Conservation (phyloP, 2,329 filamentous ascomycete species). For the Rhinocladiella mackenziei region DNA sequence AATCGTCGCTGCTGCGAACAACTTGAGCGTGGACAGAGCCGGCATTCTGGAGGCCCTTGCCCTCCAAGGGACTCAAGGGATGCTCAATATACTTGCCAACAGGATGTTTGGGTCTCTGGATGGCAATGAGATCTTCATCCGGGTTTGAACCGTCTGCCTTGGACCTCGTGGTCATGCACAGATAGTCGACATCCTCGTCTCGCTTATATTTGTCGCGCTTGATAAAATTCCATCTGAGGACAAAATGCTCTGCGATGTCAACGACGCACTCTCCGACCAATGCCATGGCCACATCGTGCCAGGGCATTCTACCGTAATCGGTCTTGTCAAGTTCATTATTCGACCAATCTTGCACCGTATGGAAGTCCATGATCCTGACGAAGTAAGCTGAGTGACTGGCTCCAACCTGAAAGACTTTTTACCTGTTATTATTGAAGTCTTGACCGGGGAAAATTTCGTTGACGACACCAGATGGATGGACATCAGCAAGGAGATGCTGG, state of each 20-base stretch:
- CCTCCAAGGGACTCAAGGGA: slow-evolving; percentile 65
- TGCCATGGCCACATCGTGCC: slow-evolving; percentile 94
- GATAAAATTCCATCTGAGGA: slow-evolving; percentile 91
- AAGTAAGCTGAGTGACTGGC: neutral
- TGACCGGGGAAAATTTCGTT: slow-evolving; percentile 92
- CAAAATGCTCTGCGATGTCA: slow-evolving; percentile 93
- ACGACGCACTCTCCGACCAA: slow-evolving; percentile 85
- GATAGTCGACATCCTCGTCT: slow-evolving; percentile 76
- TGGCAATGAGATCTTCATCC: slow-evolving; percentile 79
- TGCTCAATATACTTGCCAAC: slow-evolving; percentile 84
- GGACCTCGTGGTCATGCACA: slow-evolving; percentile 70
- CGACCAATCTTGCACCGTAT: slow-evolving; percentile 87
- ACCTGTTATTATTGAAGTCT: slow-evolving; percentile 90
- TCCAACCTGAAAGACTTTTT: neutral
- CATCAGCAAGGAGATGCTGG: slow-evolving; percentile 80
- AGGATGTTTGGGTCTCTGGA: slow-evolving; percentile 83
- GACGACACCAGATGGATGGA: slow-evolving; percentile 75
- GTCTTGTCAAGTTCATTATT: slow-evolving; percentile 87
- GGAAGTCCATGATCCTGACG: slow-evolving; percentile 78
- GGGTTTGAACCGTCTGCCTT: slow-evolving; percentile 46
- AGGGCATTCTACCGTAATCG: slow-evolving; percentile 92
- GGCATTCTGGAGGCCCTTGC: slow-evolving; percentile 59
- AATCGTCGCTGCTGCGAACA: slow-evolving; percentile 85
- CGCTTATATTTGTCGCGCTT: slow-evolving; percentile 98
- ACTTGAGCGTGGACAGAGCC: slow-evolving; percentile 79